These are phyloP conservation scores for Austropuccinia psidii DNA, from an alignment of 1,284 basidiomycete genomes.

Conservation along the genomic window DNA sequence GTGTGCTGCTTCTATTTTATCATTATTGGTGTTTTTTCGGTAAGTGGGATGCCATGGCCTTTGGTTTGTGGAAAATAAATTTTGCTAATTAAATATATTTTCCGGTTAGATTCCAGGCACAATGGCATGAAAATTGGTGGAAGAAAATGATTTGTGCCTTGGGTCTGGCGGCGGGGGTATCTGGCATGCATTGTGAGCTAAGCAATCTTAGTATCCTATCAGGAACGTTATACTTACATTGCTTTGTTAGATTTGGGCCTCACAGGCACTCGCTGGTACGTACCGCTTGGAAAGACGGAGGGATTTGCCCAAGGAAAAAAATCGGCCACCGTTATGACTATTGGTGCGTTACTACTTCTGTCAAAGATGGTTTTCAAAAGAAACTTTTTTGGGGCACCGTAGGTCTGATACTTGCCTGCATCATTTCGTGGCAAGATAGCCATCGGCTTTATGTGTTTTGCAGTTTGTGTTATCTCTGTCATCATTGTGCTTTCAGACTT, in stretches of 20 bases:
- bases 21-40: conserved; percentile 52
- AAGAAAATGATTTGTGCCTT: conserved; percentile 50
- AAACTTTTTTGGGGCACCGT: too few species aligned
- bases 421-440: conserved; percentile 39
- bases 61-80: conserved; percentile 43
- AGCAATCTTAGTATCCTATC: neutral
- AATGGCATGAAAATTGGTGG: conserved; percentile 53
- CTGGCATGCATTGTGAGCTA: conserved; percentile 53
- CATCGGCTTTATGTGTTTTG: conserved; percentile 52
- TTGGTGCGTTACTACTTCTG: neutral
- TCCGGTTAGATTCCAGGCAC: conserved; percentile 37
- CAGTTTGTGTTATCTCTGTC: conserved; percentile 50
- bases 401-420: too few species aligned
- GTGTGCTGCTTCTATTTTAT: conserved; percentile 50
- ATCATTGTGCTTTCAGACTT: conserved; percentile 49
- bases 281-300: neutral
- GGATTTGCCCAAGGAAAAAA: conserved; percentile 8
- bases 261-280: conserved; percentile 22
- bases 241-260: conserved; percentile 11
- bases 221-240: neutral
- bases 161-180: conserved; percentile 51
- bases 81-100: neutral
- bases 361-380: neutral
- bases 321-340: conserved; percentile 7
- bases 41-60: neutral